phyloP scores from a whole-genome alignment of 2,329 filamentous ascomycete genomes.

The Cordyceps cateniannulata region DNA sequence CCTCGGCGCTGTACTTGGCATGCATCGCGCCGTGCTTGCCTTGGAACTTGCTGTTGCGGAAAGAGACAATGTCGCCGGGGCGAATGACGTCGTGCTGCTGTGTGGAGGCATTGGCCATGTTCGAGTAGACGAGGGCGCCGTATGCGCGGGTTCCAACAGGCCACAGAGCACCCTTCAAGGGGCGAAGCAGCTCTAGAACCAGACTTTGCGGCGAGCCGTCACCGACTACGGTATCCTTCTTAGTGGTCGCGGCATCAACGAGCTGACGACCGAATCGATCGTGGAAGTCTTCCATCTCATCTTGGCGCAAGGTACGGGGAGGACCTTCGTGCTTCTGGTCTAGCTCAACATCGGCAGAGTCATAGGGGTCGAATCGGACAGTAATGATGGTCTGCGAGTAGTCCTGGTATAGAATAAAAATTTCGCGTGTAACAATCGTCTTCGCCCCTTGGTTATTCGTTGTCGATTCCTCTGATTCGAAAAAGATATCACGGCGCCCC shows the following conservation, averaged over 20 bases:
- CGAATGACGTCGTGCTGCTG: constrained; percentile 90
- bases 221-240: constrained; percentile 74
- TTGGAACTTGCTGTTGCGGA: constrained; percentile 90
- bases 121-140: constrained; percentile 87
- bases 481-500: constrained; percentile 73
- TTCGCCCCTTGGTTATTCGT: constrained; percentile 64
- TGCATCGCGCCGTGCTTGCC: constrained; percentile 95
- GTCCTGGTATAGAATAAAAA: constrained; percentile 88
- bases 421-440: constrained; percentile 66
- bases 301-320: constrained; percentile 75
- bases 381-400: constrained; percentile 93
- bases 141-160: constrained; percentile 87
- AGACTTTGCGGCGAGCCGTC: constrained; percentile 77
- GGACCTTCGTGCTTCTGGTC: constrained; percentile 85
- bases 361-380: constrained; percentile 68
- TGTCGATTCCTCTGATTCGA: constrained; percentile 73
- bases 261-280: constrained; percentile 75
- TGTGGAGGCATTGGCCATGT: constrained; percentile 88
- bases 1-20: constrained; percentile 82
- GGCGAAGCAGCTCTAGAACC: constrained; percentile 70
- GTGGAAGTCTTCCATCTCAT: constrained; percentile 85
- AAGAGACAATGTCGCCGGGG: constrained; percentile 82
- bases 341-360: constrained; percentile 65
- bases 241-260: constrained; percentile 59
- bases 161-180: constrained; percentile 64